A percentile compares a stretch with the other conserved stretches of the same genome.
These are phyloP conservation scores for Dianthus caryophyllus DNA, from an alignment of 148 eudicot genomes.

Conservation along the genomic window DNA sequence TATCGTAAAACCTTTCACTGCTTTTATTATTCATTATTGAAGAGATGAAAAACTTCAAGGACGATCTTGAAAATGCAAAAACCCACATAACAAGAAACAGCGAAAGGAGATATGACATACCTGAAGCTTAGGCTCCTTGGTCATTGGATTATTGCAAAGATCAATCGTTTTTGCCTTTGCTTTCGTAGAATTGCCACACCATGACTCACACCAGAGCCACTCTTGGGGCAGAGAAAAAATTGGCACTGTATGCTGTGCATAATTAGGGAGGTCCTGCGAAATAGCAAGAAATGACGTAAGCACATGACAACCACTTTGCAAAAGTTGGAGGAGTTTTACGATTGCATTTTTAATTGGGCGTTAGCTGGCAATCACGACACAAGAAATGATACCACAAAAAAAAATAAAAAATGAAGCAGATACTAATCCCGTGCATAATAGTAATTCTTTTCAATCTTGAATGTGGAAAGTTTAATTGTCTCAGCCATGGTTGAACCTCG, in stretches of 20 bases:
- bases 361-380: not conserved
- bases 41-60: no score
- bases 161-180: slow-evolving; percentile 89
- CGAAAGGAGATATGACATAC: slow-evolving; percentile 22
- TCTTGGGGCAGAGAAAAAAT: slow-evolving; percentile 97
- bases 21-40: not conserved
- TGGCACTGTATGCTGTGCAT: slow-evolving; percentile 93
- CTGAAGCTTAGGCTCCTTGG: slow-evolving; percentile 98
- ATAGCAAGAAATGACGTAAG: slow-evolving; percentile 9
- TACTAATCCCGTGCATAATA: not conserved
- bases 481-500: no score
- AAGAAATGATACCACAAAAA: not conserved
- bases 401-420: not conserved
- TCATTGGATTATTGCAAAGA: slow-evolving; percentile 97
- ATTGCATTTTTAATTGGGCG: not conserved
- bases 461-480: no score
- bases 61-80: no score
- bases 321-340: not conserved
- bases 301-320: not conserved
- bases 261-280: slow-evolving; percentile 94
- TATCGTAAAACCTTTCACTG: not conserved
- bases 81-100: no score
- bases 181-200: slow-evolving; percentile 97
- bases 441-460: not conserved
- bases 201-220: slow-evolving; percentile 99